Percentiles rank a stretch among this genome's conserved stretches.
These are phyloP conservation scores for Penicillium brasilianum DNA, from an alignment of 2,329 filamentous ascomycete genomes.

Conservation along the genomic window DNA sequence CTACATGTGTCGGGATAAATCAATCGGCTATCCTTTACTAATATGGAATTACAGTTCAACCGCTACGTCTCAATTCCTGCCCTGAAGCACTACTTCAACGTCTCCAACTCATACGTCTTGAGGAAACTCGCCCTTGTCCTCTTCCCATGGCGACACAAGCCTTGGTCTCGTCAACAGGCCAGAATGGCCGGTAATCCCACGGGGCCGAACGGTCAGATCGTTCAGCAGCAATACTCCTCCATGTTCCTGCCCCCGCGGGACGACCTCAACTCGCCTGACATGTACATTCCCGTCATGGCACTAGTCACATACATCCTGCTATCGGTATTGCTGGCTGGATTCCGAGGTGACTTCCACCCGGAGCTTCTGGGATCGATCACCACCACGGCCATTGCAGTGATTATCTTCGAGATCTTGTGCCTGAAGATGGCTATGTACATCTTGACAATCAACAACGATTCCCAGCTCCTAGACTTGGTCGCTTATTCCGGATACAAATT, in stretches of 20 bases:
- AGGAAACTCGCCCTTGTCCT: slow-evolving; percentile 92
- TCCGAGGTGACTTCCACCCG: slow-evolving; percentile 90
- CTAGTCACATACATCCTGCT: slow-evolving; percentile 96
- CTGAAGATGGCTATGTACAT: slow-evolving; percentile 94
- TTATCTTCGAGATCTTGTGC: slow-evolving; percentile 85
- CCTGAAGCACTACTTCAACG: slow-evolving; percentile 99
- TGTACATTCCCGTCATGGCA: slow-evolving; percentile 99
- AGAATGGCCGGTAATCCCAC: slow-evolving; percentile 48
- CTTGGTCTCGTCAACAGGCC: slow-evolving; percentile 90
- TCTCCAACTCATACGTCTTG: slow-evolving; percentile 94
- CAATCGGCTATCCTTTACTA: not conserved
- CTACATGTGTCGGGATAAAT: slow-evolving; percentile 9
- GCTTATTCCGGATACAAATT: slow-evolving; percentile 99
- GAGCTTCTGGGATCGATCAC: slow-evolving; percentile 91
- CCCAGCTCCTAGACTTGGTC: slow-evolving; percentile 88
- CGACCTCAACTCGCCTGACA: slow-evolving; percentile 96
- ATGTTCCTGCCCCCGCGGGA: slow-evolving; percentile 87
- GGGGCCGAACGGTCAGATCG: slow-evolving; percentile 64
- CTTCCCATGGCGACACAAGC: slow-evolving; percentile 96
- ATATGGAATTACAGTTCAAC: slow-evolving; percentile 60
- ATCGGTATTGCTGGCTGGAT: slow-evolving; percentile 84
- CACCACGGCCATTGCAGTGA: slow-evolving; percentile 79
- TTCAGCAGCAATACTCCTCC: slow-evolving; percentile 59
- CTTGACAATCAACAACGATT: slow-evolving; percentile 89
- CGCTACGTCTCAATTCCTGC: slow-evolving; percentile 90